Conservation (phyloP, 257 asterid genomes). For the Leonotis leonurus region DNA sequence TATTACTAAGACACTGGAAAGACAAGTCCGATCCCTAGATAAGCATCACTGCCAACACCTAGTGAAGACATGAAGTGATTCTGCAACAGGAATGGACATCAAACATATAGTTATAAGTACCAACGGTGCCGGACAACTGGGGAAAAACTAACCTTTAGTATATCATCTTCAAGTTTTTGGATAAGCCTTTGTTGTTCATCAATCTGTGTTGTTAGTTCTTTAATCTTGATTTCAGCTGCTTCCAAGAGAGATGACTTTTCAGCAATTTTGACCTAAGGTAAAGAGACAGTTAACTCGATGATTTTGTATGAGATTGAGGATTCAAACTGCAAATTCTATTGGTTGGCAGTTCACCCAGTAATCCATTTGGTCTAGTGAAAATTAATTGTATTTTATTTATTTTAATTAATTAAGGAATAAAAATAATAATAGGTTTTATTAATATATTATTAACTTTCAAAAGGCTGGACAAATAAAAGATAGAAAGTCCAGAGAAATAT, state of each 20-base stretch:
- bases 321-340: background rate
- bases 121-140: background rate
- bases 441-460: background rate
- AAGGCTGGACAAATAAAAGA: background rate
- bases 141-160: slow-evolving; percentile 50
- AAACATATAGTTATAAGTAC: background rate
- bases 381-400: background rate
- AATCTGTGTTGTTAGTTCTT: slow-evolving; percentile 59
- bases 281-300: slow-evolving; percentile 13
- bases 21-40: slow-evolving; percentile 1
- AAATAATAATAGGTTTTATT: background rate
- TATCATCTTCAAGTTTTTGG: slow-evolving; percentile 98
- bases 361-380: background rate
- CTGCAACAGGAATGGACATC: background rate
- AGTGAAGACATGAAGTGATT: background rate
- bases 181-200: slow-evolving; percentile 79
- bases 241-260: slow-evolving; percentile 76
- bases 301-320: background rate
- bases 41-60: slow-evolving; percentile 13
- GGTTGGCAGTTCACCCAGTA: too few relatives aligned
- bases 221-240: slow-evolving; percentile 64
- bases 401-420: too few relatives aligned
- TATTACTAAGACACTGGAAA: background rate
- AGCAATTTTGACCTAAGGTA: slow-evolving; percentile 69
- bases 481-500: background rate